These are phyloP conservation scores for Neurospora sp. DNA, from an alignment of 2,329 filamentous ascomycete genomes.

Conservation along the genomic window DNA sequence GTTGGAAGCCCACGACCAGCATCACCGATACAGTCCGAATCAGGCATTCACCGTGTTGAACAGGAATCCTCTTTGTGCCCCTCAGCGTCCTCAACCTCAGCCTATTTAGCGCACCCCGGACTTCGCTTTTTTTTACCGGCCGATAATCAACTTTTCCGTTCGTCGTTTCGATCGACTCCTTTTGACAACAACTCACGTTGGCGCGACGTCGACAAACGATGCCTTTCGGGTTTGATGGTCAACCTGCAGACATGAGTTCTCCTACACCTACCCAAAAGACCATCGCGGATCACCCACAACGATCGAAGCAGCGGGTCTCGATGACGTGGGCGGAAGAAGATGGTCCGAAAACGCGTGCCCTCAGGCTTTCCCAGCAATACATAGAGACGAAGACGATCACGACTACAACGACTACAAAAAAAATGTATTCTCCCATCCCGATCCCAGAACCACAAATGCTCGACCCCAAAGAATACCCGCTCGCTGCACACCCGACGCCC, in stretches of 20 bases:
- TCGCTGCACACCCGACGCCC: constrained; percentile 76
- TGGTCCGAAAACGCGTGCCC: constrained; percentile 13
- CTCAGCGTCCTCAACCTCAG: neutral
- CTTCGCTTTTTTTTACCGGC: neutral
- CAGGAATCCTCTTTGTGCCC: neutral
- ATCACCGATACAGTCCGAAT: neutral
- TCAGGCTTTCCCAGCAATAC: constrained; percentile 53
- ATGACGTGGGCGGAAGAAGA: constrained; percentile 26
- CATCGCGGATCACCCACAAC: constrained; percentile 23
- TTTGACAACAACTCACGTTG: neutral
- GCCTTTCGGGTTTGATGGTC: neutral
- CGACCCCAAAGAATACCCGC: constrained; percentile 81
- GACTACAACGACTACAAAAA: constrained; percentile 84
- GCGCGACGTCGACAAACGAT: neutral
- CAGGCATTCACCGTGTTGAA: neutral
- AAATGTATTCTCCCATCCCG: constrained; percentile 73
- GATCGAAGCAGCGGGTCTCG: constrained; percentile 25
- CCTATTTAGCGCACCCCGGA: neutral
- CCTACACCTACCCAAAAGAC: constrained; percentile 10
- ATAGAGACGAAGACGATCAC: constrained; percentile 68
- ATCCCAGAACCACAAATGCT: constrained; percentile 66
- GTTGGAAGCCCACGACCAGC: neutral
- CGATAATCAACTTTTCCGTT: neutral
- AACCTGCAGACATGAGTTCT: neutral
- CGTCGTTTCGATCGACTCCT: neutral